Base-by-base conservation (phyloP, 2,329 filamentous ascomycete genomes). In the Botryotinia calthae region DNA sequence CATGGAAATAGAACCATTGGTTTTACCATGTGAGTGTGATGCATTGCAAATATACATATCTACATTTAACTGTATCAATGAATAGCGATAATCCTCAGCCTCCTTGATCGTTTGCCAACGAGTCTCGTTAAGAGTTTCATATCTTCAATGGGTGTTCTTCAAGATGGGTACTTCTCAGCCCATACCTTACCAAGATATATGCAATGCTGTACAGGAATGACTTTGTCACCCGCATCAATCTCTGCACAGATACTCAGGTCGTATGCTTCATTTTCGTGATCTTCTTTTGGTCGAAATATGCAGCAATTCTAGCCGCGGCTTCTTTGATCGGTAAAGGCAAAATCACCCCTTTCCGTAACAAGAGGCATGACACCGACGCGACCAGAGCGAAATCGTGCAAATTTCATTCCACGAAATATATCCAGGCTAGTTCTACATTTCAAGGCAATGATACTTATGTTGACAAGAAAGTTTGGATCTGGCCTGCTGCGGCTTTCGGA, bases 221-320 rank as follows among this genome's bases (percentile, higher is more conserved):
- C 14, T 16, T 25, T 7, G 1, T 28, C 0, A 0, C 3, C 16
- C 2, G 25, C 7, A 1, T 25, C 25, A 44, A 42, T 31, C 7
- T 31, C 18, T 9, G 14, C n/a, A 4, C n/a, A 14, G 28, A 44
- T 28, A 54, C 1, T 8, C 9, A 4, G 2, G 22, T 6, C 14
- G 22, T 28, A 44, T 10, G 9, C 7, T 40, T 16, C 37, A 9
- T 44, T 22, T 14, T n/a, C 2, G 14, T 1, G 4, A 37, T n/a
- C 7, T 1, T n/a, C 9, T 42, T 16, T n/a, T 14, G 14, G 14
- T 8, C 58, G 37, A 42, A 65, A 28, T 2, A 65, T 42, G 10
- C n/a, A 48, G 18, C 42, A 7, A 5, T 28, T 22, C 25, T 20
- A 18, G n/a, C n/a, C 3, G 4, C 8, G 4, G 9, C 4, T 4